Base-by-base conservation (phyloP, 306 rosid genomes). In the Vicia villosa region DNA sequence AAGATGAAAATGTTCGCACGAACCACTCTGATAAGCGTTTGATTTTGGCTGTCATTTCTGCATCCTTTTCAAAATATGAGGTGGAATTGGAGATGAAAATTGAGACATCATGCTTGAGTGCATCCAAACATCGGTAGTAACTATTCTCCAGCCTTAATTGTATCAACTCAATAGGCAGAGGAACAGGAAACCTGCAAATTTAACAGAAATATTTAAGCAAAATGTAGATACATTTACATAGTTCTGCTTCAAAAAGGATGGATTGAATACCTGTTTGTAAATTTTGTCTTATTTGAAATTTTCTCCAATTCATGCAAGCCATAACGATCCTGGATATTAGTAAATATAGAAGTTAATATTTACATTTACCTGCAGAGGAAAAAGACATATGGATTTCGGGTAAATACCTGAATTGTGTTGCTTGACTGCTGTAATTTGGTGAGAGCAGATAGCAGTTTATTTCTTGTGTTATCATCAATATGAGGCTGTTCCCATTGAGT, bases 11-110 rank as follows among this genome's bases (percentile, higher is more conserved):
- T 17, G 83, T 86, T 80, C 76, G 75, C 15, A 79, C 34, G 70
- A 87, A 89, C 99, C 99, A 95, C n/a, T 89, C 97, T 19, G 93
- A 87, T n/a, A 91, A 50, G 47, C 89, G 85, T 75, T 75, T 83
- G 73, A 83, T 57, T 83, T 84, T 91, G 17, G 68, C 84, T 1
- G 79, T 75, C 73, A 86, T 10, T 63, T 73, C 84, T 2, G 75
- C 86, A 50, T 89, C 88, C 85, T 82, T 91, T 64, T 82, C 99
- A 17, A 80, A 57, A 54, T 75, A 87, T 9, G 88, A 54, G 68
- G 84, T 80, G 11, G 81, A 86, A 81, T 95, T 87, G 3, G 87
- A 82, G 66, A 95, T 61, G 80, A 89, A 77, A 65, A 86, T 82
- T n/a, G 57, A 46, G 65, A 83, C 77, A 79, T 95, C 99, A 52